Evolutionary conservation across 208 protist genomes (phyloP).

Genomic region (Phytomonas sp.): DNA sequence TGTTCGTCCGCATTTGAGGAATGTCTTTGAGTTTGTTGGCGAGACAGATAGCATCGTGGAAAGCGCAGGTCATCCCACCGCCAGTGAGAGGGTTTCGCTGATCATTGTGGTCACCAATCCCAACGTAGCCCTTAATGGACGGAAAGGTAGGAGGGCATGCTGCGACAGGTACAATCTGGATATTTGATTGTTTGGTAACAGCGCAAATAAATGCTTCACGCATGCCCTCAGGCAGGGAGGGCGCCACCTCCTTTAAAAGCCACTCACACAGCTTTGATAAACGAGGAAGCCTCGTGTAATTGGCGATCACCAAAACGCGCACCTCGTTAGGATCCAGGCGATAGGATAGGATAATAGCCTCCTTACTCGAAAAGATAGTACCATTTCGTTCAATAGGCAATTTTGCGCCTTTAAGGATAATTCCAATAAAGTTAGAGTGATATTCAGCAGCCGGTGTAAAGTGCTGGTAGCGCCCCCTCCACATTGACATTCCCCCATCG

Average conservation of each 20-base stretch:
- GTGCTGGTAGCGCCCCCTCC: conserved; percentile 80
- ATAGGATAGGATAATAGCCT: conserved; percentile 87
- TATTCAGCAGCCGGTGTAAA: conserved; percentile 69
- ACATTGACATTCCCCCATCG: conserved; percentile 90
- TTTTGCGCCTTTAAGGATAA: conserved; percentile 58
- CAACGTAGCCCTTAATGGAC: conserved; percentile 75
- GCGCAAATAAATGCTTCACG: conserved; percentile 63
- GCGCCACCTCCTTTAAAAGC: conserved; percentile 73
- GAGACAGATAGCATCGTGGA: conserved; percentile 78
- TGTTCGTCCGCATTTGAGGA: conserved; percentile 22
- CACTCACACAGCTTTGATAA: conserved; percentile 74
- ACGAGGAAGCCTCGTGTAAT: conserved; percentile 57
- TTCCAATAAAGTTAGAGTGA: conserved; percentile 86
- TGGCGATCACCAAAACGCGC: conserved; percentile 82
- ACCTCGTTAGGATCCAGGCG: conserved; percentile 74
- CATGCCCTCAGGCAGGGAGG: conserved; percentile 70
- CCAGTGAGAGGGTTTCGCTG: conserved; percentile 92
- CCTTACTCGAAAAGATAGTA: conserved; percentile 88
- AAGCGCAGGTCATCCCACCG: conserved; percentile 87
- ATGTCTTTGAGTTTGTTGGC: conserved; percentile 54
- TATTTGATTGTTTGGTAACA: conserved; percentile 32
- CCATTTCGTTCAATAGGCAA: conserved; percentile 81
- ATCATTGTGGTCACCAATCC: conserved; percentile 92
- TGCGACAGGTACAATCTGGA: conserved; percentile 80
- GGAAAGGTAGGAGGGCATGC: conserved; percentile 65